phyloP scores from a whole-genome alignment of 352 stramenopile genomes.

The Pelagophyceae sp. region DNA sequence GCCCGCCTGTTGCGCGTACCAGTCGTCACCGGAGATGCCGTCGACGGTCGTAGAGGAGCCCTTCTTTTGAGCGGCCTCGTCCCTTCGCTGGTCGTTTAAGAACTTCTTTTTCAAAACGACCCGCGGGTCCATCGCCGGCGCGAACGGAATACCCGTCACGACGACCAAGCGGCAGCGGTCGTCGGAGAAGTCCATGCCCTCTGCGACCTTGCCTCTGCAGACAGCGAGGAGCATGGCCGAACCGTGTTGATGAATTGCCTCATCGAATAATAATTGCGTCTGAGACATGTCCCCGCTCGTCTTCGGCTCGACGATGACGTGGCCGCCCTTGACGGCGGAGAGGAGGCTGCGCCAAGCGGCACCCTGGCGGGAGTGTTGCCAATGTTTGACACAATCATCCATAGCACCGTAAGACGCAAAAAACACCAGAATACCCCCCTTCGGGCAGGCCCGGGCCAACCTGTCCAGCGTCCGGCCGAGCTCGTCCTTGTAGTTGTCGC shows the following conservation, averaged over 20 bases:
- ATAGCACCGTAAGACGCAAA: slow-evolving; percentile 98
- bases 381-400: slow-evolving; percentile 55
- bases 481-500: slow-evolving; percentile 83
- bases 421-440: slow-evolving; percentile 92
- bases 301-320: slow-evolving; percentile 12
- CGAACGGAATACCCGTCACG: slow-evolving; percentile 97
- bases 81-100: slow-evolving; percentile 57
- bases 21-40: slow-evolving; percentile 64
- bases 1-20: slow-evolving; percentile 96
- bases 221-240: slow-evolving; percentile 81
- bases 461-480: slow-evolving; percentile 91
- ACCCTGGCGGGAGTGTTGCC: slow-evolving; percentile 11
- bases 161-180: slow-evolving; percentile 91
- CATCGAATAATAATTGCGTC: background rate
- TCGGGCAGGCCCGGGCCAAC: slow-evolving; percentile 78
- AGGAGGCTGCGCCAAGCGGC: slow-evolving; percentile 30
- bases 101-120: slow-evolving; percentile 94
- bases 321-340: background rate
- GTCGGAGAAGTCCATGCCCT: slow-evolving; percentile 97
- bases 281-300: slow-evolving; percentile 14
- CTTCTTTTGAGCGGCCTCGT: slow-evolving; percentile 27
- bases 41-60: slow-evolving; percentile 27
- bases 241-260: background rate
- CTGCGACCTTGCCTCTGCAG: slow-evolving; percentile 93
- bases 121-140: slow-evolving; percentile 89